A percentile compares a stretch with the other conserved stretches of the same genome.
Conservation (phyloP, 306 rosid genomes). For the Crotalaria pallida region DNA sequence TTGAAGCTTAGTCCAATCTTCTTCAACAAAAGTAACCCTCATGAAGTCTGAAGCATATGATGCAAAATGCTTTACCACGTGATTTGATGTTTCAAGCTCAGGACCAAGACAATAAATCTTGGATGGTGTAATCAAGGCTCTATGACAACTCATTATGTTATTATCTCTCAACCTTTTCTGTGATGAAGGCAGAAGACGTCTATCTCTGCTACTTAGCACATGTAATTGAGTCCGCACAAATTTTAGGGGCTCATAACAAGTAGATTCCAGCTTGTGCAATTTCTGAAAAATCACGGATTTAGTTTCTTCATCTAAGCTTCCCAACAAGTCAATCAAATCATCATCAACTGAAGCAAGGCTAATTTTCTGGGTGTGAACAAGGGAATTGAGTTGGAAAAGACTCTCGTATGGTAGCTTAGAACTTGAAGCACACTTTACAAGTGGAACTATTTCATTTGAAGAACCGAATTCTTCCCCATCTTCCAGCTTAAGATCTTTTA, state of each 20-base stretch:
- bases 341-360: slow-evolving; percentile 54
- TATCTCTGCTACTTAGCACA: slow-evolving; percentile 30
- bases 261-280: slow-evolving; percentile 60
- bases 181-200: slow-evolving; percentile 22
- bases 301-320: slow-evolving; percentile 47
- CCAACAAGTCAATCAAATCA: slow-evolving; percentile 53
- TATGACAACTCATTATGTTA: slow-evolving; percentile 85
- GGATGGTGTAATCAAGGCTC: slow-evolving; percentile 78
- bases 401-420: slow-evolving; percentile 54
- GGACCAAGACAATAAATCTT: slow-evolving; percentile 91
- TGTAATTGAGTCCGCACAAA: slow-evolving; percentile 51
- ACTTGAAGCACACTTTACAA: slow-evolving; percentile 37
- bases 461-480: slow-evolving; percentile 46
- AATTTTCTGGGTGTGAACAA: slow-evolving; percentile 81
- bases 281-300: slow-evolving; percentile 52
- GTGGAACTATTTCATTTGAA: slow-evolving; percentile 56
- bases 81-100: slow-evolving; percentile 87
- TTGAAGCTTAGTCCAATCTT: slow-evolving; percentile 89
- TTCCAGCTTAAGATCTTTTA: slow-evolving; percentile 43
- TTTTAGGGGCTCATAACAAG: slow-evolving; percentile 61
- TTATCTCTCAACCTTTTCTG: slow-evolving; percentile 40
- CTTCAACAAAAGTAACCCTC: slow-evolving; percentile 91
- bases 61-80: slow-evolving; percentile 79
- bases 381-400: slow-evolving; percentile 75
- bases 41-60: slow-evolving; percentile 68